These are phyloP conservation scores for Talaromyces sp. DNA, from an alignment of 2,329 filamentous ascomycete species.

Conservation along the genomic window DNA sequence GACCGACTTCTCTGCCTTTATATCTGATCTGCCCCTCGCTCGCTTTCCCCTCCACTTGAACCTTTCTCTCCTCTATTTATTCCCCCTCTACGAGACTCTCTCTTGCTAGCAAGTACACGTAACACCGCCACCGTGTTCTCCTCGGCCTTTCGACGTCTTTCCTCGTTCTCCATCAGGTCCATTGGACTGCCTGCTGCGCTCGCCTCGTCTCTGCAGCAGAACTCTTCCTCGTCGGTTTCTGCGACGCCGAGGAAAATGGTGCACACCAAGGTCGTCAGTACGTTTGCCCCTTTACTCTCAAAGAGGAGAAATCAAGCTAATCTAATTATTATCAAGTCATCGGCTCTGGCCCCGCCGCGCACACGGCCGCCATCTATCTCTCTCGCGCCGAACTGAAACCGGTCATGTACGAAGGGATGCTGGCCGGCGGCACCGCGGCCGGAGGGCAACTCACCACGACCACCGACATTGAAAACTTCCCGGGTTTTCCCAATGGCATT, in stretches of 20 bases:
- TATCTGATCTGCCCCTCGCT: not conserved
- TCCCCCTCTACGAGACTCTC: not conserved
- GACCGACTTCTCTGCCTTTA: not conserved
- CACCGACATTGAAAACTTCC: constrained; percentile 97
- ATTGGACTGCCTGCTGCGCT: constrained; percentile 67
- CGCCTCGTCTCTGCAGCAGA: constrained; percentile 63
- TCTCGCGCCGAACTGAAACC: constrained; percentile 91
- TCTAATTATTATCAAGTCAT: constrained; percentile 35
- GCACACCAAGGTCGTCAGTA: constrained; percentile 90
- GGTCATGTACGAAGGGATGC: constrained; percentile 94
- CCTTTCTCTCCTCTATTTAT: not conserved
- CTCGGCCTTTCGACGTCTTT: constrained; percentile 66
- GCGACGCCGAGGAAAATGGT: constrained; percentile 56
- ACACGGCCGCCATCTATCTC: constrained; percentile 95
- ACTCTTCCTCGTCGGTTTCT: constrained; percentile 33
- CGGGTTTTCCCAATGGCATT: constrained; percentile 86
- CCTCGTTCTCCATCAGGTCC: constrained; percentile 60
- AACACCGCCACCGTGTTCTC: constrained; percentile 75
- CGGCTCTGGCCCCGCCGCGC: constrained; percentile 93
- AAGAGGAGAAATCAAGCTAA: not conserved
- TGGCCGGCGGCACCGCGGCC: constrained; percentile 92
- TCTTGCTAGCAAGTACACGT: not conserved
- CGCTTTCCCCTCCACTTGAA: not conserved
- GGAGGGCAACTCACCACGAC: constrained; percentile 97
- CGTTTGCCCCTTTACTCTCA: constrained; percentile 34